These are phyloP conservation scores for Trichoderma sp. DNA, from an alignment of 2,329 filamentous ascomycete species.

Conservation along the genomic window DNA sequence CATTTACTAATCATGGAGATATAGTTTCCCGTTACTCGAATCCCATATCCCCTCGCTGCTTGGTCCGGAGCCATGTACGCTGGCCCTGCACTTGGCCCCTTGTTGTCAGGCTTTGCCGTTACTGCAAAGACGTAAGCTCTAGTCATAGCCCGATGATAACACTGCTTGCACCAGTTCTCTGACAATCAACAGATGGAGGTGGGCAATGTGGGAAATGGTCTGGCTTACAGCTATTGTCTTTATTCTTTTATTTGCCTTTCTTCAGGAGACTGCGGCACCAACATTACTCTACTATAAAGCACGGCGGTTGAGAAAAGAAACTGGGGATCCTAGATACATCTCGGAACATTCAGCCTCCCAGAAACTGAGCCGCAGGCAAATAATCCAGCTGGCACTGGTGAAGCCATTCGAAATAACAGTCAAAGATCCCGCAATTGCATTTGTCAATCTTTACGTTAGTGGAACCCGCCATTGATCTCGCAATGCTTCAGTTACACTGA, in stretches of 20 bases:
- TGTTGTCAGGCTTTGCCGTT: conserved; percentile 59
- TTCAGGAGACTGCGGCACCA: not conserved
- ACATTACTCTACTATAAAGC: not conserved
- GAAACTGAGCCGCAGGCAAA: not conserved
- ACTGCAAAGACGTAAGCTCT: conserved; percentile 19
- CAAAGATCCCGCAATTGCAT: not conserved
- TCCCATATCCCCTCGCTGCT: not conserved
- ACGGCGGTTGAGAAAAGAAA: not conserved
- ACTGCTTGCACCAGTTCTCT: not conserved
- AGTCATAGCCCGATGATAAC: not conserved
- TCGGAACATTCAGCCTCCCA: not conserved
- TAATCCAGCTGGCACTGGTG: not conserved
- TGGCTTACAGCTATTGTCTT: conserved; percentile 57
- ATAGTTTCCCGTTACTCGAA: not conserved
- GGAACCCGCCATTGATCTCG: not conserved
- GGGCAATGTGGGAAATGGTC: conserved; percentile 61
- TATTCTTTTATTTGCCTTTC: conserved; percentile 44
- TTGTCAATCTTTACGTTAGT: not conserved
- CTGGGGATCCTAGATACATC: not conserved
- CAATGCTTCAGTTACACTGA: not conserved
- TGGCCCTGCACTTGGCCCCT: conserved; percentile 51
- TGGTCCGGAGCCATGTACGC: not conserved
- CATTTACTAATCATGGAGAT: not conserved
- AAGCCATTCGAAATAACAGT: not conserved
- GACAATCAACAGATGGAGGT: conserved; percentile 55